Base-by-base conservation (phyloP, 148 eudicot genomes). In the Camellia granthamiana region DNA sequence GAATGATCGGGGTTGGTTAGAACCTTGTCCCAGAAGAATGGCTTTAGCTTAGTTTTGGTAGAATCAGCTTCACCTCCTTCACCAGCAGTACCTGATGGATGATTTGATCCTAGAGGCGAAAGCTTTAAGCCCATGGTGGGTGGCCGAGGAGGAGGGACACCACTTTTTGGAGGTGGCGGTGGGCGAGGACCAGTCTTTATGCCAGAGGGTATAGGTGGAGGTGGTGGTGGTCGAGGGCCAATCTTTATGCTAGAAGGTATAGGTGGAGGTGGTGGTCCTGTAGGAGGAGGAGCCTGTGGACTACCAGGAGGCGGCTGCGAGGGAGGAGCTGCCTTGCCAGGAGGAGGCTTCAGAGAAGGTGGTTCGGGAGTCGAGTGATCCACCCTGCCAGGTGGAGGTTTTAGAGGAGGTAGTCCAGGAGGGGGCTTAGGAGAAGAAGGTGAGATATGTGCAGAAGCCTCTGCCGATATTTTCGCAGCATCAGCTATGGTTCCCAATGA, bases 21-120 rank as follows among this genome's bases (percentile, higher is more conserved):
- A 83, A 94, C 97, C 86, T 94, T 94, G 68, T 94, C 98, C 98
- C 98, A 94, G 82, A 94, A 94, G 87, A 92, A 94, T 49, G 97
- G 97, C 84, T 94, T 94, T 47, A 94, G 85, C 83, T 94, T 94
- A 68, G 95, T 81, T 85, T 88, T 93, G 16, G 88, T 65, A 80
- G 76, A 80, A 80, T 81, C 90, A 77, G 85, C 80, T 49, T 76
- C 86, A 72, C 72, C 83, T 47, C 55, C 86, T n/a, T 52, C 83
- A 51, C 61, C 77, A 58, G 87, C 63, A 72, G 74, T 71, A 75
- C 83, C 74, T 81, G 81, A 64, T 14, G 82, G 84, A 74, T 74
- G 72, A 69, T 74, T 74, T 19, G 79, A 80, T 62, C 84, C 87
- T 61, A 69, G 69, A 69, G 78, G 69, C 91, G 89, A 82, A 88